Evolutionary conservation across 2,329 filamentous ascomycete species (phyloP), one percentile per base, ranked within the genome.

Genomic region (Bipolaris zeicola): DNA sequence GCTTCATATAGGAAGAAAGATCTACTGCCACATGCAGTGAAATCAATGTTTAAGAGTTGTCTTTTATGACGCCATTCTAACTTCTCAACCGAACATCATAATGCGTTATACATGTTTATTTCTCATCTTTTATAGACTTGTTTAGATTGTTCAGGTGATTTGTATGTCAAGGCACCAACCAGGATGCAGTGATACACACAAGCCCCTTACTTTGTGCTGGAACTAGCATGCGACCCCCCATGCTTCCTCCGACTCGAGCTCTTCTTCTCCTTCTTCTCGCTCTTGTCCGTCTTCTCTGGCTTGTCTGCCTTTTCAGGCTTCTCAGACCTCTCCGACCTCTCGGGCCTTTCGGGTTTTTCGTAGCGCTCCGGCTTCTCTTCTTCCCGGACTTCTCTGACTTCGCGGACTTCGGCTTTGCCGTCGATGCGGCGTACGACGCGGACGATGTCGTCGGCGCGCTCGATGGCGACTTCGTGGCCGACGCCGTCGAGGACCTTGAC

Each of bases 401-500:
- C 53, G 20, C 49, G 16, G 3, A 43, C 42, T 16, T 57, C 55
- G 22, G 39, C 43, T 38, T 49, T 57, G 20, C 50, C 46, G 14
- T 48, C 50, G 6, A 57, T 53, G 6, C 55, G 43, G 43, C 55
- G 42, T 22, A 60, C 44, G 8, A 56, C 50, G n/a, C 50, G 47
- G 5, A 85, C 86, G 53, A 91, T 81, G 52, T 86, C 82, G 8
- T 79, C 76, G 2, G 84, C 85, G 53, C 82, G 82, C 11, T 84
- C 84, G 61, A 91, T 86, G 1, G 86, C 87, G 57, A 92, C 78
- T 67, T 91, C 89, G 70, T 92, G 90, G 0, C 88, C 89, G 4
- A 84, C 87, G 22, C 85, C 80, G 16, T 64, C 41, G 14, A 91
- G 67, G 22, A 84, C 76, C 39, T 81, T 77, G 47, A 87, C 81